These are phyloP conservation scores for Echites panduratus DNA, from an alignment of 257 asterid genomes.

Conservation along the genomic window DNA sequence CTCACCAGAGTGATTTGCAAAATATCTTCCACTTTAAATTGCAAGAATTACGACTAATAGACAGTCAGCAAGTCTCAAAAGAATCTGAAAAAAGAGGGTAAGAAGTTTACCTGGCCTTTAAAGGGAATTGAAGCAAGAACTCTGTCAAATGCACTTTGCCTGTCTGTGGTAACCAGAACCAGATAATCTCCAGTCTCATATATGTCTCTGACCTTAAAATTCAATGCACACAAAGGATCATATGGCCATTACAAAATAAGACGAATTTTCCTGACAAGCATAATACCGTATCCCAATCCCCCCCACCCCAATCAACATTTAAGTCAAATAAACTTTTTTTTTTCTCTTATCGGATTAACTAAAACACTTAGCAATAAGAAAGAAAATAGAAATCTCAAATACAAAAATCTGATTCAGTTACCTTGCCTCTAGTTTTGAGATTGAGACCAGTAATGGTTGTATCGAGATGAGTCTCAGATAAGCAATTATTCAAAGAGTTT, in stretches of 20 bases:
- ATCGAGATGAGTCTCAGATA: conserved; percentile 78
- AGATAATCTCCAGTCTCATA: conserved; percentile 82
- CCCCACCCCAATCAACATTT: too few species aligned
- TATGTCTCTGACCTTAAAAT: conserved; percentile 82
- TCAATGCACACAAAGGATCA: conserved; percentile 2
- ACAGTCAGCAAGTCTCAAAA: background rate
- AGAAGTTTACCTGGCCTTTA: conserved; percentile 68
- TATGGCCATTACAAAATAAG: background rate
- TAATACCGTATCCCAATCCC: too few species aligned
- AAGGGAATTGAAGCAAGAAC: conserved; percentile 95
- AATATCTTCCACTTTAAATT: background rate
- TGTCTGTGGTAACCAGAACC: conserved; percentile 82
- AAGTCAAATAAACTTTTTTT: too few species aligned
- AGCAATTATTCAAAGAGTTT: conserved; percentile 52
- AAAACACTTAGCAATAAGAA: background rate
- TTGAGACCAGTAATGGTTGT: conserved; percentile 57
- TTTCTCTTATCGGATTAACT: background rate
- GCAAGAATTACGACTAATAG: background rate
- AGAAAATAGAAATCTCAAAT: background rate
- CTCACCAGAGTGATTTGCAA: background rate
- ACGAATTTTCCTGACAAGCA: background rate
- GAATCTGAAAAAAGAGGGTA: background rate
- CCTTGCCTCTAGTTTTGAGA: conserved; percentile 91
- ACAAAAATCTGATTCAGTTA: conserved; percentile 9
- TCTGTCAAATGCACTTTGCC: conserved; percentile 95